phyloP scores from a whole-genome alignment of 805 yeast genomes.

The Starmerella apis region DNA sequence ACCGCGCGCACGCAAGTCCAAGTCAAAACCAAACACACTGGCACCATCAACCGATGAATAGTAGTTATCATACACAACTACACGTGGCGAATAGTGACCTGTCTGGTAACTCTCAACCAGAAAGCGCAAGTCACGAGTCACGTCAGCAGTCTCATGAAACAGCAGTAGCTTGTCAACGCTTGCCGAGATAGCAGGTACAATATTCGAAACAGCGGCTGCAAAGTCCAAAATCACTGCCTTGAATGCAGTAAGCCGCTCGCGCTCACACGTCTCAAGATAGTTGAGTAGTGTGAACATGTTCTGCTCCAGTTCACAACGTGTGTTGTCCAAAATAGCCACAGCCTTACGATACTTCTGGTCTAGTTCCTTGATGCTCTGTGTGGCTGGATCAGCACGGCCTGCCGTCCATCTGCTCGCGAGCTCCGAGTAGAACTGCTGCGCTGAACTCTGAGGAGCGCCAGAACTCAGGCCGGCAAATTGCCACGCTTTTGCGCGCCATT shows the following conservation, averaged over 20 bases:
- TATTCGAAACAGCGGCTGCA: conserved; percentile 53
- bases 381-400: conserved; percentile 7
- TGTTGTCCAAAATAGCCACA: conserved; percentile 50
- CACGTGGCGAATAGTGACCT: conserved; percentile 65
- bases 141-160: conserved; percentile 62
- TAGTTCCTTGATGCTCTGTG: conserved; percentile 41
- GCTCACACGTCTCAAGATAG: conserved; percentile 74
- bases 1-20: conserved; percentile 57
- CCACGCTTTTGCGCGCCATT: conserved; percentile 67
- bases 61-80: conserved; percentile 66
- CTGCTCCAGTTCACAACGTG: conserved; percentile 67
- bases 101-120: conserved; percentile 59
- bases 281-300: conserved; percentile 54
- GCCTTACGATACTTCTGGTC: conserved; percentile 48
- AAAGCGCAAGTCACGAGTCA: conserved; percentile 54
- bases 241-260: conserved; percentile 63
- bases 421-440: conserved; percentile 15
- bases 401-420: conserved; percentile 16
- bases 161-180: conserved; percentile 51
- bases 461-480: conserved; percentile 38
- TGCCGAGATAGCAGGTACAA: conserved; percentile 46
- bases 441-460: conserved; percentile 4
- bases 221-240: conserved; percentile 69
- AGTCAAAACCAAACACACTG: conserved; percentile 62
- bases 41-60: conserved; percentile 58